Percentiles rank a stretch among this genome's conserved stretches.
phyloP scores from a whole-genome alignment of 1,284 basidiomycete genomes.

The Malassezia furfur region DNA sequence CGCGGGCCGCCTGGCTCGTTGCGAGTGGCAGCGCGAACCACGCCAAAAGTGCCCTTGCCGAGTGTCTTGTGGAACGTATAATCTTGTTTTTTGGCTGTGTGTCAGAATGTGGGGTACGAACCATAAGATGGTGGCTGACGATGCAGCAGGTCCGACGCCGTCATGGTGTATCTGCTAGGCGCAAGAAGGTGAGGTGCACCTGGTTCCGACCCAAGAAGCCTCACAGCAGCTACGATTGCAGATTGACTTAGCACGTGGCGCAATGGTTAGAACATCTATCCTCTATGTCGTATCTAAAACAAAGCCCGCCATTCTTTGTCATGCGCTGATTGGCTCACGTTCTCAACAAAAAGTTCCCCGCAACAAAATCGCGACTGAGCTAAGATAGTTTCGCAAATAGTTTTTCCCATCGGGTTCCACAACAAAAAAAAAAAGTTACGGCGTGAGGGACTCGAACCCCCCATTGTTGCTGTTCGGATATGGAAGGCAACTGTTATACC shows the following conservation, averaged over 20 bases:
- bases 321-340: too few species aligned
- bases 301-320: too few species aligned
- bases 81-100: conserved; percentile 40
- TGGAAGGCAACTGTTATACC: conserved; percentile 24
- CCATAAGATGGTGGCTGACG: conserved; percentile 12
- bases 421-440: conserved; percentile 13
- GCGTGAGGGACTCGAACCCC: conserved; percentile 24
- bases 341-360: too few species aligned
- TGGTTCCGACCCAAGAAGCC: too few species aligned
- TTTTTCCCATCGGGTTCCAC: too few species aligned
- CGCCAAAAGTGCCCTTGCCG: conserved; percentile 44
- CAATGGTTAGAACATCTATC: too few species aligned
- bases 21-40: conserved; percentile 29
- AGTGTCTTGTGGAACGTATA: conserved; percentile 45
- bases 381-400: too few species aligned
- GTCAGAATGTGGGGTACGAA: background rate
- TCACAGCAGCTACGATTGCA: too few species aligned
- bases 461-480: conserved; percentile 16
- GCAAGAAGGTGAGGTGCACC: too few species aligned
- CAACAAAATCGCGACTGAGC: too few species aligned
- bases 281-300: background rate
- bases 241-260: too few species aligned
- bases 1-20: conserved; percentile 19
- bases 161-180: background rate
- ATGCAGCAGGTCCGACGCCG: background rate